Base-by-base conservation (phyloP, 345 rosid species). In the Citrus reticulata region DNA sequence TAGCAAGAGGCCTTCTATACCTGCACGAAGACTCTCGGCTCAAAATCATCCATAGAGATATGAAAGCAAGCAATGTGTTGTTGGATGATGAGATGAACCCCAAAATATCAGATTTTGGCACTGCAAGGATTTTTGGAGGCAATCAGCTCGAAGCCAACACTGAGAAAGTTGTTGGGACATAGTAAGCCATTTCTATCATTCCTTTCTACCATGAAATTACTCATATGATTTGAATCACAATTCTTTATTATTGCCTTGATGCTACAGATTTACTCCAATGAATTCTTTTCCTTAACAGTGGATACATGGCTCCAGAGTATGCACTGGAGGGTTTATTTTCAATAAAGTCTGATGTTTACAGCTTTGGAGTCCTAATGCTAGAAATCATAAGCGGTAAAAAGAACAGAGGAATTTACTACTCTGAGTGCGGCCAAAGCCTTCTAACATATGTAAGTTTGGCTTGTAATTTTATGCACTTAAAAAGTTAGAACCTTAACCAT, bases 291-390 rank as follows among this genome's bases (percentile, higher is more conserved):
- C 27, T 22, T 9, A 13, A 35, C 84, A 89, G 87, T 81, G 93
- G 91, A 7, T 90, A 88, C 82, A 90, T 86, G 88, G 87, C 93
- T 37, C 88, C 88, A 32, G 90, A 91, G 42, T 85, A 91, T 72
- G 90, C 86, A 19, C 69, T 82, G 20, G 86, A 84, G 3, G 91
- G 91, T 9, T 5, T 63, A 10, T 84, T 91, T 68, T 89, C 90
- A 1, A 78, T 78, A 7, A 89, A 91, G 73, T 88, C 88, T 0
- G 90, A 91, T 83, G 88, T 89, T 14, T 88, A 84, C 37, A 87
- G 89, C 75, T 91, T 81, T 29, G 89, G 91, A 59, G 46, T 87
- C 6, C 65, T 87, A 19, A 19, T 86, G 69, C 61, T 89, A 11
- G 90, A 89, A 60, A 88, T 89, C 60, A 70, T 88, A 39, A 78